phyloP scores from a whole-genome alignment of 805 yeast species.

The Zygoascus ofunaensis region DNA sequence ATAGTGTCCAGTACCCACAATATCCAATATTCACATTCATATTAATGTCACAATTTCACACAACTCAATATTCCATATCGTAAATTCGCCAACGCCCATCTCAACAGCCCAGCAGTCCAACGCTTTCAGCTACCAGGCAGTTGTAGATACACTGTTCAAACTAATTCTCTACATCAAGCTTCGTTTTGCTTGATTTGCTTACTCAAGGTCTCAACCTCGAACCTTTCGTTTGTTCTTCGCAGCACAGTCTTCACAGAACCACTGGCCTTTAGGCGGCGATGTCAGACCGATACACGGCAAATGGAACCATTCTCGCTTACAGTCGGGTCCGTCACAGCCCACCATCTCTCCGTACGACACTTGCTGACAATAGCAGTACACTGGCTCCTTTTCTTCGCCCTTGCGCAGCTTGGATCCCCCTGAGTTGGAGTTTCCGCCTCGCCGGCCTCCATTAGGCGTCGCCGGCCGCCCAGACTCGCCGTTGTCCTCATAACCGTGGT shows the following conservation, averaged over 20 bases:
- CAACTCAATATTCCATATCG: too few species aligned
- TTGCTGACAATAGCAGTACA: slow-evolving; percentile 93
- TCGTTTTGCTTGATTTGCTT: too few species aligned
- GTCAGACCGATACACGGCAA: slow-evolving; percentile 83
- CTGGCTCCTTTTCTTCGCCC: slow-evolving; percentile 50
- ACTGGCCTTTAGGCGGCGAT: slow-evolving; percentile 76
- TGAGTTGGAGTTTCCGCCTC: slow-evolving; percentile 8
- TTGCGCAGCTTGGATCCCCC: slow-evolving; percentile 1
- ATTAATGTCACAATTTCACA: too few species aligned
- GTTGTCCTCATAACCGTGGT: slow-evolving; percentile 12
- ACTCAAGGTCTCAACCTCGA: neutral
- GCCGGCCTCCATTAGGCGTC: slow-evolving; percentile 14
- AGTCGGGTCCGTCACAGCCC: slow-evolving; percentile 92
- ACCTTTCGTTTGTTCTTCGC: slow-evolving; percentile 16
- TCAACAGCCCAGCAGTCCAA: too few species aligned
- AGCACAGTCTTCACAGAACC: slow-evolving; percentile 68
- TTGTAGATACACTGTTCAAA: too few species aligned
- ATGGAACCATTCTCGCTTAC: slow-evolving; percentile 94
- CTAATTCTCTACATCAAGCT: too few species aligned
- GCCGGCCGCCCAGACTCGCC: slow-evolving; percentile 13
- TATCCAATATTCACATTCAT: too few species aligned
- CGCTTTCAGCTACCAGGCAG: too few species aligned
- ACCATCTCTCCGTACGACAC: slow-evolving; percentile 99
- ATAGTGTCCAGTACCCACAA: neutral
- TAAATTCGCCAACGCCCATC: too few species aligned